A percentile compares a stretch with the other conserved stretches of the same genome.
phyloP scores from a whole-genome alignment of 208 protist species.

The Histomonas meleagridis region DNA sequence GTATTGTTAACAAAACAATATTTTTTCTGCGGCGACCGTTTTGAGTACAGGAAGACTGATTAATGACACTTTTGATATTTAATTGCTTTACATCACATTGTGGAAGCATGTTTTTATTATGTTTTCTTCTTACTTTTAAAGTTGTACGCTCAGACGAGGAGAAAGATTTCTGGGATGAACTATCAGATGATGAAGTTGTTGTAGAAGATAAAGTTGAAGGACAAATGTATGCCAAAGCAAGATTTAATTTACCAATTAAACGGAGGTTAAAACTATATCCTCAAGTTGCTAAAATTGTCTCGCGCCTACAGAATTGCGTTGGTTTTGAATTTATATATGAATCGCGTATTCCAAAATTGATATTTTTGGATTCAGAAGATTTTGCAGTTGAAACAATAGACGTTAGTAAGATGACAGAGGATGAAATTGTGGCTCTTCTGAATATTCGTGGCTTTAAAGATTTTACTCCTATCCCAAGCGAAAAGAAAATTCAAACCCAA shows the following conservation, averaged over 20 bases:
- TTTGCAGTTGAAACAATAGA: background rate
- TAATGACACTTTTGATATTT: too few relatives aligned
- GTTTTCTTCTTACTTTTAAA: background rate
- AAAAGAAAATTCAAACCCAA: too few relatives aligned
- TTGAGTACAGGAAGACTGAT: too few relatives aligned
- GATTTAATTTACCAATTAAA: background rate
- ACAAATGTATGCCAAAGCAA: constrained; percentile 12
- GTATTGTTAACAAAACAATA: too few relatives aligned
- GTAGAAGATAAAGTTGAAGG: constrained; percentile 7
- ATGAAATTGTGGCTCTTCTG: background rate
- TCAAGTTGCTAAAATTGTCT: background rate
- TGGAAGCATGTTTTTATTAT: too few relatives aligned
- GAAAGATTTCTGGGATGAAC: background rate
- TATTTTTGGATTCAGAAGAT: constrained; percentile 7
- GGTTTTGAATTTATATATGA: constrained; percentile 27
- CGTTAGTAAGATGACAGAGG: background rate
- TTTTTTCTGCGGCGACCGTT: too few relatives aligned
- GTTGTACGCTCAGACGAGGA: background rate
- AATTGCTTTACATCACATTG: too few relatives aligned
- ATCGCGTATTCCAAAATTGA: background rate
- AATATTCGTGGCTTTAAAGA: too few relatives aligned
- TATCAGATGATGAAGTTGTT: background rate
- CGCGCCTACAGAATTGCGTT: background rate
- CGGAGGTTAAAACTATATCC: background rate
- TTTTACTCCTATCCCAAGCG: too few relatives aligned